These are phyloP conservation scores for Diutina scorzettiae DNA, from an alignment of 1,139 yeast species.

Conservation along the genomic window DNA sequence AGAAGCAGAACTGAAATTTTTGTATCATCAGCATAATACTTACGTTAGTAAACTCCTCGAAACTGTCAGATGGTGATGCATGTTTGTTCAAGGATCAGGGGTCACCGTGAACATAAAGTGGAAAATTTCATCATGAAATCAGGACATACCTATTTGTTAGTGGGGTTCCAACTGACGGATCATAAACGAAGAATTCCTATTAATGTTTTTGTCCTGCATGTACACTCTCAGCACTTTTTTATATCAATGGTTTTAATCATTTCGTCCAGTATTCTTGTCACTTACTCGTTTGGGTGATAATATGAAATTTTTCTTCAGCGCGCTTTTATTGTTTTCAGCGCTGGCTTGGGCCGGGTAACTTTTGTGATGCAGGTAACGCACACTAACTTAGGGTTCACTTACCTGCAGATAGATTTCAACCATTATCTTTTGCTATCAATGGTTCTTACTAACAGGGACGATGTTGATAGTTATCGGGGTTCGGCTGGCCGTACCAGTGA, in stretches of 20 bases:
- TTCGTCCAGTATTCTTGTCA: neutral
- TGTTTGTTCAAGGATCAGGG: slow-evolving; percentile 58
- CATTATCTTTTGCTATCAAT: neutral
- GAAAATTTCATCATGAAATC: slow-evolving; percentile 26
- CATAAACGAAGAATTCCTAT: slow-evolving; percentile 9
- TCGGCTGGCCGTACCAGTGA: neutral
- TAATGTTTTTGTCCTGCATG: slow-evolving; percentile 8
- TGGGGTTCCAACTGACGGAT: slow-evolving; percentile 1
- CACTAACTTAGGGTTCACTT: neutral
- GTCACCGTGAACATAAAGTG: slow-evolving; percentile 48
- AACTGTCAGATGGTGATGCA: slow-evolving; percentile 84
- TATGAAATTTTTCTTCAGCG: neutral
- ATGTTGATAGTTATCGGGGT: neutral
- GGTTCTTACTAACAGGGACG: slow-evolving; percentile 1
- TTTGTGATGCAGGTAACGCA: too few species aligned
- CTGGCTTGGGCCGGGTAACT: too few species aligned
- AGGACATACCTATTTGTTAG: neutral
- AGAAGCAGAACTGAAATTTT: slow-evolving; percentile 82
- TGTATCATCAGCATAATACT: slow-evolving; percentile 39
- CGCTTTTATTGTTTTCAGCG: neutral
- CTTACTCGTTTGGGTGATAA: slow-evolving; percentile 1
- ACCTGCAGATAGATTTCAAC: neutral
- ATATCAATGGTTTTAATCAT: slow-evolving; percentile 8
- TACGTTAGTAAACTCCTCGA: slow-evolving; percentile 1
- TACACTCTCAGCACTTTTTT: slow-evolving; percentile 7